Evolutionary conservation across 768 basidiomycete species (phyloP), one percentile per base, ranked within the genome.

Genomic region (Gloeophyllum trabeum): DNA sequence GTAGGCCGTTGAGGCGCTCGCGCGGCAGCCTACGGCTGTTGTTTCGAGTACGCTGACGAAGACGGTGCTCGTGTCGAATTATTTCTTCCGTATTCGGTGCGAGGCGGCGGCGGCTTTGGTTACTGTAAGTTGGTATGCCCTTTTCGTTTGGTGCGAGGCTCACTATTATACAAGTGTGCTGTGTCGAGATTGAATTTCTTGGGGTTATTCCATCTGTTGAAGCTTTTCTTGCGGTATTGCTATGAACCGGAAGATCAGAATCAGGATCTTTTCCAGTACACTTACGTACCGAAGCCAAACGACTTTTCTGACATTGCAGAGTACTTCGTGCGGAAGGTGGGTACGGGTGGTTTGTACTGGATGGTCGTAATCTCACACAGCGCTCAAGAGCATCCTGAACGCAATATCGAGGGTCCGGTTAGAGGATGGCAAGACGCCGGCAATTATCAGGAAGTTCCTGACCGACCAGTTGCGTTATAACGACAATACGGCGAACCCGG

Each of bases 391-490:
- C 42, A 67, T 94, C 42, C 62, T 97, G 43, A 77, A 80, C 50
- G 81, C 91, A 12, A 81, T 94, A 24, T 83, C 92, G 12, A 75
- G 81, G 51, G 78, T 93, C 40, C 81, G 92, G 2, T 89, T 92
- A 49, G 82, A 84, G 54, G 80, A 82, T 43, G 85, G 89, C 24
- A 91, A 87, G 58, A 81, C 89, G 0, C 88, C 87, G 10, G 73
- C 81, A 0, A 79, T 92, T 41, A 84, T 94, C 12, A 76, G 89
- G 36, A 81, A 80, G 46, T 88, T 96, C 54, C 67, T 98, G 23
- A 81, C 94, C 47, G 92, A 96, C 56, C 83, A 93, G 48, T 67
- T 98, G n/a, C 77, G 82, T 7, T 90, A 89, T 58, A 97, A 97
- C 56, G 94, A 97, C 59, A 98, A 97, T 58, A 89, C 91, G 3